Base-by-base conservation (phyloP, 2,329 filamentous ascomycete species). In the Verticillium zaregamsianum region DNA sequence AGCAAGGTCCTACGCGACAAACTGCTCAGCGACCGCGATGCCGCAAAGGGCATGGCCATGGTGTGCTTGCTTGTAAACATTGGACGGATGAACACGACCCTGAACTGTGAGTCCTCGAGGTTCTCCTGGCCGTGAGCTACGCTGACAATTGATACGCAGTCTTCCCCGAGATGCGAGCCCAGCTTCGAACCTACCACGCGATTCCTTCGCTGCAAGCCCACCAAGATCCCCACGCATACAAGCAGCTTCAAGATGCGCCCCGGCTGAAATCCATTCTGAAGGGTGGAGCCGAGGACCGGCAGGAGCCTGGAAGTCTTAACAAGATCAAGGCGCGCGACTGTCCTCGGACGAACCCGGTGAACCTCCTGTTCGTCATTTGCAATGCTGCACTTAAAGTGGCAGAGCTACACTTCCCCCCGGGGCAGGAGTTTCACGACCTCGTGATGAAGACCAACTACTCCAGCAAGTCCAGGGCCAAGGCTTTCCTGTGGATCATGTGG, bases 1-100 rank as follows among this genome's bases (percentile, higher is more conserved):
- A 98, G 95, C 82, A 98, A 98, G 79, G 95, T 99, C 58, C 82
- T 99, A 66, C 92, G 96, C 75, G 95, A 99, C 77, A 98, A 99
- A 80, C 83, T 99, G 66, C 84, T 97, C 70, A 95, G 90, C 68
- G 95, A 99, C 74, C 89, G 92, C 70, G 89, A 92, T 66, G 93
- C 93, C 25, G 95, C 94, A 39, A 93, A 97, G 74, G 94, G 92
- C 71, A 99, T 99, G 95, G 95, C 95, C 59, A 99, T 99, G 95
- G 94, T 99, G 63, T 99, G 95, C 76, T 80, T 99, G 66, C 80
- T 99, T 69, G 95, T 99, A 74, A 99, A 99, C 72, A 91, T 99
- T 66, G 95, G 95, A 62, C 86, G 95, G 66, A 99, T 99, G 95
- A 99, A 99, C 76, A 99, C 95, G 2, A 99, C 95, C 0, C 82